Base-by-base conservation (phyloP, 306 rosid genomes). In the Pyrus pyrifolia region DNA sequence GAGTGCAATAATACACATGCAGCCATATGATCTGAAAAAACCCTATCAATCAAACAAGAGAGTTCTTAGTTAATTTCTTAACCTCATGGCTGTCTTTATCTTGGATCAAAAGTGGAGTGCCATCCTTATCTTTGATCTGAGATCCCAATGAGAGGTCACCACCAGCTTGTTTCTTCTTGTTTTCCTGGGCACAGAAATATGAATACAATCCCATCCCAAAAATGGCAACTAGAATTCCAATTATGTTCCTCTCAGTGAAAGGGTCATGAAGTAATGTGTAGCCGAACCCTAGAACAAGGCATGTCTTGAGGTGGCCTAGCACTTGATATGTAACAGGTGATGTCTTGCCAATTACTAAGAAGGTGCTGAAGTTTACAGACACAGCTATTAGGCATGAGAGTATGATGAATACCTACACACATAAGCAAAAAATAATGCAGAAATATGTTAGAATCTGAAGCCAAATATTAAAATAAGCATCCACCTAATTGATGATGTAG, bases 251-350 rank as follows among this genome's bases (percentile, higher is more conserved):
- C 51, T 83, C 89, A 1, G 97, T 90, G 89, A 95, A 95, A 46
- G 99, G 99, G 63, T 95, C 99, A 82, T 88, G 99, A 4, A 95
- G 92, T 29, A 95, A 87, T 80, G 99, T 95, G 84, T 95, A 95
- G 58, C 99, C 99, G 87, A 95, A 95, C 58, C 84, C 96, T 14
- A 95, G 89, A 68, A 95, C 96, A 81, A 95, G 96, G 80, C 99
- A 95, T 17, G 99, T 95, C 85, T 95, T 95, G 81, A 95, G 97
- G 75, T 95, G 99, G 21, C 99, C 99, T 21, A 95, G 71, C 59
- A 95, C 99, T 88, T 95, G 99, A 73, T 95, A 95, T 6, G 99
- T 95, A 30, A 95, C 99, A 0, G 99, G 99, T 11, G 99, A 95
- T 77, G 99, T 95, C 87, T 95, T 95, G 5, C 99, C 99, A 51